phyloP scores from a whole-genome alignment of 768 basidiomycete genomes.

The Tulasnella calospora region DNA sequence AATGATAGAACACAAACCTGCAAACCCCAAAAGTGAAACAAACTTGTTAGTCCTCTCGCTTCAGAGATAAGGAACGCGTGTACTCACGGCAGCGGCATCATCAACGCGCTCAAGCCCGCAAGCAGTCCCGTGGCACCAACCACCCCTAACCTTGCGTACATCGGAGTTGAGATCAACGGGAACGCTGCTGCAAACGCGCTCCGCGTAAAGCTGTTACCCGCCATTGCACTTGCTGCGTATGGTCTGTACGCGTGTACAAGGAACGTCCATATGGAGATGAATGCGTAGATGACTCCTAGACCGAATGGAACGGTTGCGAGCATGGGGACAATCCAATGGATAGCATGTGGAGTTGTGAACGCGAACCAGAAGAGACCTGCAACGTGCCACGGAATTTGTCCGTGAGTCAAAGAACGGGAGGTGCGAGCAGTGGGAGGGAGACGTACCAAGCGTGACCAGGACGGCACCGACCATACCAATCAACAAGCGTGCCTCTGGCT shows the following conservation, averaged over 20 bases:
- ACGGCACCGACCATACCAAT: conserved; percentile 67
- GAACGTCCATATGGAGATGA: too few relatives aligned
- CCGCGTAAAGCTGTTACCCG: conserved; percentile 57
- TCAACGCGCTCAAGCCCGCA: conserved; percentile 57
- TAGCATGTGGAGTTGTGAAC: conserved; percentile 47
- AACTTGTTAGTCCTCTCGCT: neutral
- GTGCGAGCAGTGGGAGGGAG: neutral
- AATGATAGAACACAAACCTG: conserved; percentile 42
- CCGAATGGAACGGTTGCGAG: too few relatives aligned
- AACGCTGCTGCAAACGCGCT: conserved; percentile 48
- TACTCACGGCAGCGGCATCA: conserved; percentile 50
- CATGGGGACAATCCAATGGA: too few relatives aligned
- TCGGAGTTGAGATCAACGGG: conserved; percentile 49
- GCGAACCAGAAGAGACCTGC: conserved; percentile 51
- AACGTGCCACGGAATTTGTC: neutral
- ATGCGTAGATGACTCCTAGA: too few relatives aligned
- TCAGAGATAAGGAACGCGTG: neutral
- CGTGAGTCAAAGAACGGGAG: neutral
- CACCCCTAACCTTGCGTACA: conserved; percentile 54
- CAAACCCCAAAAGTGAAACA: neutral
- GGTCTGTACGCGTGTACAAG: too few relatives aligned
- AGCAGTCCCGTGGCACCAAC: conserved; percentile 68
- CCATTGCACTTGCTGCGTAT: conserved; percentile 62
- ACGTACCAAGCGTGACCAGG: conserved; percentile 54
- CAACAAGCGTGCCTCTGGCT: conserved; percentile 60